Base-by-base conservation (phyloP, 345 rosid genomes). In the Aquilaria malaccensis region DNA sequence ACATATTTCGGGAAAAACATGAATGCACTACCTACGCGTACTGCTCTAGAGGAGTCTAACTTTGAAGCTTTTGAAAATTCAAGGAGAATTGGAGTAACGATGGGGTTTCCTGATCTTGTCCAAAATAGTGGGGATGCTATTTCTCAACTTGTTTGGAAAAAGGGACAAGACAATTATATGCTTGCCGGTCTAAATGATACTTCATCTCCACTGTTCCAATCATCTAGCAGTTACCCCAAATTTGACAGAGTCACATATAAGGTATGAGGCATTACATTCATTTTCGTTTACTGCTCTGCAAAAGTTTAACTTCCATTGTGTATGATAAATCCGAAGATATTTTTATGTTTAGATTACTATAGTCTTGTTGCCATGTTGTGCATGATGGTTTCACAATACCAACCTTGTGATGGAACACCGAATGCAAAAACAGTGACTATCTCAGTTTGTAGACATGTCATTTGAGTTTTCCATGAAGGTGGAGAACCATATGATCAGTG, bases 81-180 rank as follows among this genome's bases (percentile, higher is more conserved):
- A 15, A 71, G 71, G 66, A 70, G 66, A 29, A 72, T 66, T 56
- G 76, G 62, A 33, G 33, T 49, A 32, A 58, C 47, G 55, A 37
- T 56, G 53, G 77, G 67, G 68, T 74, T 72, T 56, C 55, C 63
- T 32, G 59, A 63, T 63, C 60, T 69, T 43, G 50, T 13, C 46
- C 70, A 56, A 45, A 59, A 73, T 9, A 60, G 48, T 52, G 81
- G 60, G 66, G 73, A 73, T 74, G 64, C 60, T 10, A 12, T 60
- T 56, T 12, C 67, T 33, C 77, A 74, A 33, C 37, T 75, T 65
- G 56, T 74, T 59, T 72, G 80, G 83, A 80, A 75, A 74, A 68
- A 59, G 14, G 64, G 69, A 54, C 81, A 70, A 48, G 80, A 67
- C 63, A 70, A 56, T 65, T 58, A 59, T 50, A 45, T 71, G 57